A percentile compares a stretch with the other conserved stretches of the same genome.
phyloP scores from a whole-genome alignment of 352 stramenopile species.

The Pythium pyrilobum region DNA sequence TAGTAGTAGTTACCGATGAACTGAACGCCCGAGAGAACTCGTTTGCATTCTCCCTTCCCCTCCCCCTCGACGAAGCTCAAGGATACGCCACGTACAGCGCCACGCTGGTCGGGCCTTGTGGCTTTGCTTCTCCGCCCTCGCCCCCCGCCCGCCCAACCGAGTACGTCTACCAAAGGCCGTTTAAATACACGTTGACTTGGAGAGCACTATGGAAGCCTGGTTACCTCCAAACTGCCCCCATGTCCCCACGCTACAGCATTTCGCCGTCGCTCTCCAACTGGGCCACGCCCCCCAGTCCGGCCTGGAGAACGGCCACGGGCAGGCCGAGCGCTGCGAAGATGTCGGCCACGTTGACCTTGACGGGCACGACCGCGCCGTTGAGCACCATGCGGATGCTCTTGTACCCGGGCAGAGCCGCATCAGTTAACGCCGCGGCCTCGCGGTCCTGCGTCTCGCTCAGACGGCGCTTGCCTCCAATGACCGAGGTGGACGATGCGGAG shows the following conservation, averaged over 20 bases:
- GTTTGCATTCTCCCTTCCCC: too few species aligned
- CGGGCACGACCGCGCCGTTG: conserved; percentile 58
- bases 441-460: conserved; percentile 9
- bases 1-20: conserved; percentile 22
- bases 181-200: too few species aligned
- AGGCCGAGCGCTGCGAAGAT: conserved; percentile 27
- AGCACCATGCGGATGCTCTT: conserved; percentile 66
- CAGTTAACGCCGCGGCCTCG: neutral
- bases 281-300: neutral
- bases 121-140: too few species aligned
- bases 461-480: conserved; percentile 8
- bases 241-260: too few species aligned
- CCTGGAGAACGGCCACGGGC: neutral
- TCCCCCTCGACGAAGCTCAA: too few species aligned
- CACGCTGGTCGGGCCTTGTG: too few species aligned
- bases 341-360: conserved; percentile 69
- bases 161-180: too few species aligned
- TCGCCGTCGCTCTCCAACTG: neutral
- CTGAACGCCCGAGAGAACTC: too few species aligned
- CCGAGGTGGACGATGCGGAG: neutral
- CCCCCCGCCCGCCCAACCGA: too few species aligned
- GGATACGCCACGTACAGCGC: too few species aligned
- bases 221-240: too few species aligned
- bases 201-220: too few species aligned
- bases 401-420: conserved; percentile 21